Conservation (phyloP, 352 stramenopile species). For the Poterioochromonas sp. region DNA sequence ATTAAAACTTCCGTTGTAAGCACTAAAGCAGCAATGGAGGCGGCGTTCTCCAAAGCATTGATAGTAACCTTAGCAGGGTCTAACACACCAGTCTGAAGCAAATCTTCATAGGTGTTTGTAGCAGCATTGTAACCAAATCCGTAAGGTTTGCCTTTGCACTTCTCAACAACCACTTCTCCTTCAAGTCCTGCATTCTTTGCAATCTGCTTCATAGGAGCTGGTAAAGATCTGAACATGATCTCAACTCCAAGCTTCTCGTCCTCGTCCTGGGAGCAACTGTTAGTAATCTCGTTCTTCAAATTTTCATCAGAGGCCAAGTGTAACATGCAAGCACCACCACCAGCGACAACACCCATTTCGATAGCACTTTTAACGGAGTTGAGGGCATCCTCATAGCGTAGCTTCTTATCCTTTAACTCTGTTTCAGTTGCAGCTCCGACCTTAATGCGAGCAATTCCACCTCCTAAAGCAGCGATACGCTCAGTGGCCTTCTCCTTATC, state of each 20-base stretch:
- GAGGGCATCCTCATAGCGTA: slow-evolving; percentile 73
- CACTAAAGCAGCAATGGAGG: slow-evolving; percentile 62
- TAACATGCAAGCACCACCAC: slow-evolving; percentile 61
- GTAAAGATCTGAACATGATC: slow-evolving; percentile 62
- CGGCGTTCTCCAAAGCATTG: slow-evolving; percentile 66
- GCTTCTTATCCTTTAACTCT: slow-evolving; percentile 77
- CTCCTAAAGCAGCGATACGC: slow-evolving; percentile 63
- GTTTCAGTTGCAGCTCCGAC: slow-evolving; percentile 70
- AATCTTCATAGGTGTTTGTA: slow-evolving; percentile 58
- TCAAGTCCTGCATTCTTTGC: slow-evolving; percentile 62
- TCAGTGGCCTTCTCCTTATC: slow-evolving; percentile 66
- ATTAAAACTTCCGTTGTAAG: slow-evolving; percentile 71
- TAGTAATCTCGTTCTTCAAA: slow-evolving; percentile 43
- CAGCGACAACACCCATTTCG: slow-evolving; percentile 65
- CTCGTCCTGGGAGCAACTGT: slow-evolving; percentile 52
- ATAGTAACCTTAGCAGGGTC: slow-evolving; percentile 73
- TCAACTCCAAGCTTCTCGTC: slow-evolving; percentile 58
- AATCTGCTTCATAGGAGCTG: slow-evolving; percentile 59
- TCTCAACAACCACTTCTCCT: slow-evolving; percentile 59
- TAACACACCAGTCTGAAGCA: slow-evolving; percentile 60
- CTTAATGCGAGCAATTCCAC: slow-evolving; percentile 71
- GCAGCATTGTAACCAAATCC: slow-evolving; percentile 64
- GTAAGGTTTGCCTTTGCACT: slow-evolving; percentile 51
- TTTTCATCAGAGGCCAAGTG: slow-evolving; percentile 57
- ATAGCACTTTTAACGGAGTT: slow-evolving; percentile 64